Conservation (phyloP, 2,329 filamentous ascomycete species). For the Colletotrichum sp. region DNA sequence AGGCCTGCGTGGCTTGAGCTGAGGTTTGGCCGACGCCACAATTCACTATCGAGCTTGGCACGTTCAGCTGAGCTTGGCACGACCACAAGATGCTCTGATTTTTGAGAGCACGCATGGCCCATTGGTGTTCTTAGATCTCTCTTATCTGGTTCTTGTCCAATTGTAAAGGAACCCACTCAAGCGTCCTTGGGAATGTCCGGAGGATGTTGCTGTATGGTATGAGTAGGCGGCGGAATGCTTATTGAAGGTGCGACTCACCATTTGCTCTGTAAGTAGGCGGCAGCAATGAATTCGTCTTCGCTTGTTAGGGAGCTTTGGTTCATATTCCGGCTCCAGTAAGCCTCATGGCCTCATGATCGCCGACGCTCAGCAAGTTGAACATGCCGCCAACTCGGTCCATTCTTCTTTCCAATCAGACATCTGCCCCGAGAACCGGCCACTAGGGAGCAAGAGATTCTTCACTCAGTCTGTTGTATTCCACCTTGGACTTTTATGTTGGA, state of each 20-base stretch:
- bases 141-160: background rate
- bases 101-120: background rate
- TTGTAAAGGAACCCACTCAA: background rate
- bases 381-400: background rate
- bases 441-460: background rate
- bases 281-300: background rate
- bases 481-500: background rate
- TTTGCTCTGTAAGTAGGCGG: background rate
- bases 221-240: background rate
- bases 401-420: background rate
- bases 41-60: background rate
- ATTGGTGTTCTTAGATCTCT: background rate
- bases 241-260: rapidly evolving
- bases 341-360: background rate
- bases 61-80: background rate
- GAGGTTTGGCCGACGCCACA: background rate
- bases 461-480: background rate
- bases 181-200: background rate
- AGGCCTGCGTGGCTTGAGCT: background rate
- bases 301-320: background rate
- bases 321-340: background rate
- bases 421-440: no score
- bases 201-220: background rate
- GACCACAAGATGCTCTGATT: background rate
- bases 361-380: background rate